phyloP scores from a whole-genome alignment of 331 rosid species.

The Stylosanthes scabra region DNA sequence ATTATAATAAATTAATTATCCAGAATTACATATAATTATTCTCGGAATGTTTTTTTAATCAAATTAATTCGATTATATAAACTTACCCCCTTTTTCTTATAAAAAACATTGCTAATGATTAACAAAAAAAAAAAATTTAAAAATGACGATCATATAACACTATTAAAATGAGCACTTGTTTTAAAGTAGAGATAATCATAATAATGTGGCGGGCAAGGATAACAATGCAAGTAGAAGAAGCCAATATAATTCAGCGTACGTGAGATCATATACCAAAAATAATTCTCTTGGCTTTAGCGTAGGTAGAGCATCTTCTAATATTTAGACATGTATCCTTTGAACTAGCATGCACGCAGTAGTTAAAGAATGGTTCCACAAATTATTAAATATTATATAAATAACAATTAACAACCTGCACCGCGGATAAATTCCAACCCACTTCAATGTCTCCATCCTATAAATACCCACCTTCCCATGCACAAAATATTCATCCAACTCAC shows the following conservation, averaged over 20 bases:
- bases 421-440: conserved; percentile 4
- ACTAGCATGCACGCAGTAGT: conserved; percentile 3
- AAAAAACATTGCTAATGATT: no score
- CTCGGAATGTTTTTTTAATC: no score
- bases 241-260: background rate
- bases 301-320: background rate
- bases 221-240: background rate
- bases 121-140: no score
- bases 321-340: background rate
- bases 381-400: no score
- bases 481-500: conserved; percentile 17
- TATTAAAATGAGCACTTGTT: no score
- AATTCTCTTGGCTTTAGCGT: background rate
- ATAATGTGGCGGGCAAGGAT: no score
- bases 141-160: no score
- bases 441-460: conserved; percentile 29
- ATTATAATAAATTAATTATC: no score
- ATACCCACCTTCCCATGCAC: conserved; percentile 18
- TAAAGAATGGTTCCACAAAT: background rate
- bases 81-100: no score
- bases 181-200: no score
- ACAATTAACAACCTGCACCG: background rate
- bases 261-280: background rate
- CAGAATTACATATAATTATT: no score
- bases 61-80: no score